Conservation (phyloP, 805 yeast species). For the Yamadazyma olivae region DNA sequence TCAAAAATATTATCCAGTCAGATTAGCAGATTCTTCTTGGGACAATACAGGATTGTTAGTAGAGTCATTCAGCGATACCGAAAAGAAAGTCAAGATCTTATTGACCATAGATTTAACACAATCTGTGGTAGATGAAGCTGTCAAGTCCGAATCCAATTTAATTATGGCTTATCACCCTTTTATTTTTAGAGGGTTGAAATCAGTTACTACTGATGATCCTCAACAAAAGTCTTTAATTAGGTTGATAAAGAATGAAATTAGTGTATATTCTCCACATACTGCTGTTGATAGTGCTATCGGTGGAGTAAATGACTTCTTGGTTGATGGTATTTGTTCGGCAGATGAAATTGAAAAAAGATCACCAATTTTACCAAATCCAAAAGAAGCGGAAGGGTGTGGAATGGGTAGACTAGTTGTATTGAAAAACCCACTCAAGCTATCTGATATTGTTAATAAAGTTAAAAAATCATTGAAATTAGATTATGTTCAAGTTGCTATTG, state of each 20-base stretch:
- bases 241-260: slow-evolving; percentile 71
- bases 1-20: slow-evolving; percentile 75
- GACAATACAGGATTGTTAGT: slow-evolving; percentile 92
- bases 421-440: slow-evolving; percentile 38
- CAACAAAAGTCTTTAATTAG: slow-evolving; percentile 77
- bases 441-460: slow-evolving; percentile 44
- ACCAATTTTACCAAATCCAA: slow-evolving; percentile 45
- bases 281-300: slow-evolving; percentile 88
- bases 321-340: slow-evolving; percentile 46
- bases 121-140: slow-evolving; percentile 82
- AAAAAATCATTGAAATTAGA: slow-evolving; percentile 52
- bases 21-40: slow-evolving; percentile 86
- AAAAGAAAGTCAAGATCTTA: slow-evolving; percentile 31
- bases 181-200: slow-evolving; percentile 83
- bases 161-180: slow-evolving; percentile 91
- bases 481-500: slow-evolving; percentile 60
- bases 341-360: slow-evolving; percentile 22
- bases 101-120: slow-evolving; percentile 84
- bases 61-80: slow-evolving; percentile 43
- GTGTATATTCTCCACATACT: slow-evolving; percentile 95
- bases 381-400: slow-evolving; percentile 55
- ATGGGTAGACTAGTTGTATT: slow-evolving; percentile 74
- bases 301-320: slow-evolving; percentile 96
- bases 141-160: slow-evolving; percentile 49
- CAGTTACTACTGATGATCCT: slow-evolving; percentile 59